Evolutionary conservation across 2,329 filamentous ascomycete species (phyloP).

Genomic region (Lachnellula subtilissima): DNA sequence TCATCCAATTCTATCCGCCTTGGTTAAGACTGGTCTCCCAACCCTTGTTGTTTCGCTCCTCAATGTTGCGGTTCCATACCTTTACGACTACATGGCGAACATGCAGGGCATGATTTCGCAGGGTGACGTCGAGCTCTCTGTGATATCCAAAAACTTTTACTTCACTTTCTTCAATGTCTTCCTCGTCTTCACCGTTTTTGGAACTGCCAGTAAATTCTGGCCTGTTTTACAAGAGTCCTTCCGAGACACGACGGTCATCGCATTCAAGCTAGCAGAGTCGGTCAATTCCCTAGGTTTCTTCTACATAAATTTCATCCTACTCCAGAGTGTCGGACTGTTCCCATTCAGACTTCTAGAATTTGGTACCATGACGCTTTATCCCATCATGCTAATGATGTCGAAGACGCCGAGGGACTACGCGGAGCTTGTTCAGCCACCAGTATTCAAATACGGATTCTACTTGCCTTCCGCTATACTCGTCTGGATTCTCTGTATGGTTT

Average conservation of each 20-base stretch:
- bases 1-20: conserved; percentile 65
- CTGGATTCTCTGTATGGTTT: conserved; percentile 93
- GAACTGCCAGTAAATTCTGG: conserved; percentile 72
- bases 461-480: conserved; percentile 88
- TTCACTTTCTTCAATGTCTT: conserved; percentile 99
- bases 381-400: conserved; percentile 70
- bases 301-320: conserved; percentile 89
- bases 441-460: conserved; percentile 95
- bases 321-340: conserved; percentile 90
- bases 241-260: conserved; percentile 73
- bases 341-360: conserved; percentile 89
- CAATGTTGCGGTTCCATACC: conserved; percentile 83
- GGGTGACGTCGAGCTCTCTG: conserved; percentile 87
- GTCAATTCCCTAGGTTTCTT: conserved; percentile 73
- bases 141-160: conserved; percentile 98
- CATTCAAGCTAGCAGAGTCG: conserved; percentile 68
- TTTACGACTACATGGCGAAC: conserved; percentile 91
- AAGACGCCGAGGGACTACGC: conserved; percentile 87
- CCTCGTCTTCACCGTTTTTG: conserved; percentile 85
- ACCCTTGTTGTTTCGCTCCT: conserved; percentile 81
- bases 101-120: conserved; percentile 92
- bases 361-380: conserved; percentile 78
- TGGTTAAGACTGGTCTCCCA: conserved; percentile 83
- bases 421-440: conserved; percentile 72
- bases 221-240: conserved; percentile 67